Base-by-base conservation (phyloP, 805 yeast genomes). In the Candida dajiaensis region DNA sequence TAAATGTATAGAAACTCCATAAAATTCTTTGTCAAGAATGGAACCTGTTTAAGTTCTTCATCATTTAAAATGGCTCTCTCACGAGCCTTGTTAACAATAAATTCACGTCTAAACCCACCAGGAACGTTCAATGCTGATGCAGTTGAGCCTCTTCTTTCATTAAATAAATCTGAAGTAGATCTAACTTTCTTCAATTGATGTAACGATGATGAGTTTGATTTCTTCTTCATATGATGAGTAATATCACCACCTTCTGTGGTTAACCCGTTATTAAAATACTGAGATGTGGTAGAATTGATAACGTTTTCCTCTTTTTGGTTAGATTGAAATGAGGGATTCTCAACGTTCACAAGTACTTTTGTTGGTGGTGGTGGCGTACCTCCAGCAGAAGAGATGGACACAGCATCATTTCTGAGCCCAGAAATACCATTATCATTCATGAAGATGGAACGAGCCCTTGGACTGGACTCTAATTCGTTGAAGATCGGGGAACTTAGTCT, bases 41-140 rank as follows among this genome's bases (percentile, higher is more conserved):
- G 76, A 3, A 71, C 67, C 40, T 65, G 55, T 6, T 64, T 64
- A 37, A 62, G 43, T 18, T 61, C 62, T 37, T 59, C 63, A 21
- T 57, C 57, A 25, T 55, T 50, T 18, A 53, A 26, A 4, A 53
- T 47, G 12, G 56, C 53, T n/a, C 45, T 42, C 41, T 53, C 52
- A 35, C 56, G 43, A 7, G 64, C 61, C 45, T 70, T 68, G 35
- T 69, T 69, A 3, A 76, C 63, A 25, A 85, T 66, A 54, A 74
- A 85, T 48, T 83, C 87, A 55, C 95, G 70, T 63, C 95, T 72
- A 63, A 86, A 86, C 0, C 94, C 95, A 44, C 94, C 94, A 0
- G 95, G 95, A 11, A 85, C 82, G 52, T 84, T 80, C 38, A 86
- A 62, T 1, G 80, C 80, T 45, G 86, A 77, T 0, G 90, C 92